These are phyloP conservation scores for Pleurotus citrinopileatus DNA, from an alignment of 768 basidiomycete genomes.

Conservation along the genomic window DNA sequence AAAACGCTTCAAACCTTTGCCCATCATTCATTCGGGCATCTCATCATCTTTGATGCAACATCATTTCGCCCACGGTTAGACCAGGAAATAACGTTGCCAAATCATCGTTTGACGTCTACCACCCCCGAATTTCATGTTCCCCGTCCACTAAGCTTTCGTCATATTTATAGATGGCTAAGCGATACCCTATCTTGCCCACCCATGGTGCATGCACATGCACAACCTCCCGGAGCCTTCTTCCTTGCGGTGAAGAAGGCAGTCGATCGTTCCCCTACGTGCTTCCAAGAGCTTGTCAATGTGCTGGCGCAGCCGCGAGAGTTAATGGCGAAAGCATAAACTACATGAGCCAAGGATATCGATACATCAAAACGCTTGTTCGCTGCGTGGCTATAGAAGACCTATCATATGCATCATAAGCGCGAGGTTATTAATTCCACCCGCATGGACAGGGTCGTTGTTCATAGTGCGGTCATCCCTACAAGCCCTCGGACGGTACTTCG, in stretches of 20 bases:
- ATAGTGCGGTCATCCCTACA: neutral
- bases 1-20: too few relatives aligned
- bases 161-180: neutral
- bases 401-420: conserved; percentile 7
- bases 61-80: too few relatives aligned
- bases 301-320: too few relatives aligned
- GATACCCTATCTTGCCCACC: neutral
- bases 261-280: too few relatives aligned
- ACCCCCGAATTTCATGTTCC: conserved; percentile 1
- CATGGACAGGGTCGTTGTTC: neutral
- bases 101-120: neutral
- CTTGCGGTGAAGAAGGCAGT: neutral
- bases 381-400: conserved; percentile 4
- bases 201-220: neutral
- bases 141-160: neutral
- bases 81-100: too few relatives aligned
- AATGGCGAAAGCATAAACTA: too few relatives aligned
- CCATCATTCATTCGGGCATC: too few relatives aligned
- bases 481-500: neutral
- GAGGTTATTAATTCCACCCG: conserved; percentile 3
- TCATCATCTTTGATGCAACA: conserved; percentile 2
- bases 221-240: neutral
- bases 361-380: neutral
- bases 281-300: too few relatives aligned
- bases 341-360: neutral